Base-by-base conservation (phyloP, 2,329 filamentous ascomycete species). In the Lecanicillium sp. region DNA sequence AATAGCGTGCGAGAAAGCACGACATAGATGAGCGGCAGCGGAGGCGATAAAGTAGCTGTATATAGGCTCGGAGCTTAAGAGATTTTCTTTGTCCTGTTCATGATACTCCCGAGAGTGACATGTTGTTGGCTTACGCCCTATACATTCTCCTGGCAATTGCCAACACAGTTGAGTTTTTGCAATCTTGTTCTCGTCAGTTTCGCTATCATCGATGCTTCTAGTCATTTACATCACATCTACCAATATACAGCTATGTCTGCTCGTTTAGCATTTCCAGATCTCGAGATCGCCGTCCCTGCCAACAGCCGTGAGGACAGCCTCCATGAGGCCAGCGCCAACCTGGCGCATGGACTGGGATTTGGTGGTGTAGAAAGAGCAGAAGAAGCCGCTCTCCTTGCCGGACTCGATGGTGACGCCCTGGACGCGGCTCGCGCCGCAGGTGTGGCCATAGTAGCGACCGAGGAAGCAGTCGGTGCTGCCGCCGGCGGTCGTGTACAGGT, bases 401-500 rank as follows among this genome's bases (percentile, higher is more conserved):
- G 77, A 77, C 59, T 78, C 73, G 19, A 77, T 56, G 1, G 67
- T 70, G 40, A 71, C 65, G 1, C 67, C 66, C 44, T 71, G 64
- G 14, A 76, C 58, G 43, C 67, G 64, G 48, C 64, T 68, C 32
- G 54, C 54, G 23, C 58, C 59, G 50, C 64, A 66, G 10, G 50
- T 54, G 32, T 50, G 53, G 2, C 54, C 55, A 41, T 74, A 69
- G 60, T 71, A 70, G n/a, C 67, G 59, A 1, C 65, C 66, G 51
- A 71, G 68, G 5, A 68, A 66, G 47, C 74, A 75, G 56, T 77
- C 74, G 30, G 71, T 69, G 46, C 65, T 69, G 1, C 63, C 63
- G 2, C 73, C 74, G 0, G 66, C 68, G 0, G 68, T 75, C 0
- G 72, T 67, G 50, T 76, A 75, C 39, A 76, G 52, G 40, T 63